phyloP scores from a whole-genome alignment of 305 asterid species.

The Lippia alba region DNA sequence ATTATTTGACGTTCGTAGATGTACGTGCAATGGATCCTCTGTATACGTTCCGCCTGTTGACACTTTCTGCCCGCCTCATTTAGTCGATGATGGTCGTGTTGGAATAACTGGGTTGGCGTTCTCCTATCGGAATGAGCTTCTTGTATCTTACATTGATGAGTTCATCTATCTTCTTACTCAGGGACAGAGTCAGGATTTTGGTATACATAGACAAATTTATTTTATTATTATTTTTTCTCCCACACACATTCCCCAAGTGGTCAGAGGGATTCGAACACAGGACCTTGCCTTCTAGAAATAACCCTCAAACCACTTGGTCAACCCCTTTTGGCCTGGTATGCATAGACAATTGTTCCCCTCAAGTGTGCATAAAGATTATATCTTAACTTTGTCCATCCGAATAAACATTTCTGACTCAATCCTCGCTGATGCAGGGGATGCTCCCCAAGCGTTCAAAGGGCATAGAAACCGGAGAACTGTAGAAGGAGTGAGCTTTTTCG shows the following conservation, averaged over 20 bases:
- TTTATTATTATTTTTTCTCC: too few species aligned
- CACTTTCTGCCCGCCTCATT: conserved; percentile 78
- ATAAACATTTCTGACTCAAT: conserved; percentile 44
- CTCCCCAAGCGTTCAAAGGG: conserved; percentile 85
- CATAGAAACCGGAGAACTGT: conserved; percentile 78
- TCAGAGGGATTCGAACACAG: too few species aligned
- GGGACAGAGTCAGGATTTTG: conserved; percentile 60
- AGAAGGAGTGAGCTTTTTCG: conserved; percentile 88
- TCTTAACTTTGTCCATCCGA: too few species aligned
- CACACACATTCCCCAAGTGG: too few species aligned
- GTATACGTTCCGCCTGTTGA: conserved; percentile 78
- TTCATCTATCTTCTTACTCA: conserved; percentile 78
- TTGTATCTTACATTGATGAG: conserved; percentile 84
- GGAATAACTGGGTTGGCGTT: conserved; percentile 94
- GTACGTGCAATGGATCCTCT: conserved; percentile 70
- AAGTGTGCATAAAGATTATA: too few species aligned
- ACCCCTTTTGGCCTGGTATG: too few species aligned
- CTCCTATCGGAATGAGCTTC: conserved; percentile 93
- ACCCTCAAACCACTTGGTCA: too few species aligned
- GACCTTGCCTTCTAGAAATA: too few species aligned
- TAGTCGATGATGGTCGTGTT: conserved; percentile 60
- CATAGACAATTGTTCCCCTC: too few species aligned
- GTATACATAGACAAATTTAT: too few species aligned
- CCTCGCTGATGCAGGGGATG: conserved; percentile 52
- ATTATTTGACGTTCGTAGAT: conserved; percentile 82